Percentiles rank a stretch among this genome's conserved stretches.
Evolutionary conservation across 768 basidiomycete genomes (phyloP).

Genomic region (Rhizopogon vesiculosus): DNA sequence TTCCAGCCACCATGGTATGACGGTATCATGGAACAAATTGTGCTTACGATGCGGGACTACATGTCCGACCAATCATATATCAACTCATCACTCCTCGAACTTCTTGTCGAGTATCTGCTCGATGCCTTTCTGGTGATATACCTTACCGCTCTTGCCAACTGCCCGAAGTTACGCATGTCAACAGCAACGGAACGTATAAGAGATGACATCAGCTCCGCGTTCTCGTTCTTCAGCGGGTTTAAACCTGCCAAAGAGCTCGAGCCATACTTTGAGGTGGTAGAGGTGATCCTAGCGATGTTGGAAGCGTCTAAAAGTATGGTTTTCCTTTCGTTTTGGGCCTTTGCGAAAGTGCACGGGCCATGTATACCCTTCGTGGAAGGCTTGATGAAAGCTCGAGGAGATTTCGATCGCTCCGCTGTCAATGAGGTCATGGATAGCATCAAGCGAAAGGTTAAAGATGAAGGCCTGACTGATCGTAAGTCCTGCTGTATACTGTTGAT

Average conservation of each 20-base stretch:
- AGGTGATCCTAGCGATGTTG: conserved; percentile 75
- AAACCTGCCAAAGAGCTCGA: conserved; percentile 81
- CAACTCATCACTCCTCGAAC: conserved; percentile 85
- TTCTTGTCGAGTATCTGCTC: conserved; percentile 88
- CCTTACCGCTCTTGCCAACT: conserved; percentile 80
- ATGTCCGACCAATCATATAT: conserved; percentile 91
- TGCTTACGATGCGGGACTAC: conserved; percentile 96
- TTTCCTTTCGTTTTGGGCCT: conserved; percentile 90
- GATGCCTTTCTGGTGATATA: conserved; percentile 89
- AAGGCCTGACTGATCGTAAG: conserved; percentile 78
- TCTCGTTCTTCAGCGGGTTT: conserved; percentile 75
- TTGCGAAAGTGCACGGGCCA: conserved; percentile 91
- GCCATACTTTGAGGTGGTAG: conserved; percentile 78
- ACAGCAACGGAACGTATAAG: conserved; percentile 79
- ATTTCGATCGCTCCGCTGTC: conserved; percentile 84
- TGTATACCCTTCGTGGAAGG: conserved; percentile 89
- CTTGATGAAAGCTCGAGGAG: conserved; percentile 83
- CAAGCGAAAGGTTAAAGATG: conserved; percentile 89
- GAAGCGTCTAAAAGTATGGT: conserved; percentile 86
- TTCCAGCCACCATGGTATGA: conserved; percentile 92
- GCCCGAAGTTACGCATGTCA: conserved; percentile 84
- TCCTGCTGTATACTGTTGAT: conserved; percentile 10
- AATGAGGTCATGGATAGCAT: conserved; percentile 93
- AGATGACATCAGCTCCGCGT: conserved; percentile 72
- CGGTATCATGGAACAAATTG: conserved; percentile 78